Conservation (phyloP, 2,329 filamentous ascomycete species). For the Neocatenulostroma microsporum region DNA sequence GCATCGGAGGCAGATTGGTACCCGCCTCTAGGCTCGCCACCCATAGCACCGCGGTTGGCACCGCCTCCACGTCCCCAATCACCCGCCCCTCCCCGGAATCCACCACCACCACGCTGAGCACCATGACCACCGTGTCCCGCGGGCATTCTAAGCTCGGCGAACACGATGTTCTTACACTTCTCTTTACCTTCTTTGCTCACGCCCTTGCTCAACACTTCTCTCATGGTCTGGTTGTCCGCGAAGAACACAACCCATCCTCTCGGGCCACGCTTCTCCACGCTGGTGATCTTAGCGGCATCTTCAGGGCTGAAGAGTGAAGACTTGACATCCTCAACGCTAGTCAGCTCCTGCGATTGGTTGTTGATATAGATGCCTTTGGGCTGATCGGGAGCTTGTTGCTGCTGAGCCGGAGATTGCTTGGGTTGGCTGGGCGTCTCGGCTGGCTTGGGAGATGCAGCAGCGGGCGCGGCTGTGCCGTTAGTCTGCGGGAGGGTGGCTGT, state of each 20-base stretch:
- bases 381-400: conserved; percentile 33
- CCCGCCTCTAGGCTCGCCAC: conserved; percentile 23
- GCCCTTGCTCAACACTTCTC: conserved; percentile 66
- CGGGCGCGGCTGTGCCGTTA: conserved; percentile 42
- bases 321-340: conserved; percentile 72
- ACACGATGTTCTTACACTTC: conserved; percentile 52
- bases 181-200: conserved; percentile 55
- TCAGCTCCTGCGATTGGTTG: conserved; percentile 43
- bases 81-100: conserved; percentile 58
- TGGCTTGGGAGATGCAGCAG: conserved; percentile 27
- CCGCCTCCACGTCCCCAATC: too few relatives aligned
- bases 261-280: conserved; percentile 58
- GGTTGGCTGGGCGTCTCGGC: conserved; percentile 47
- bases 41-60: conserved; percentile 51
- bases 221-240: conserved; percentile 68
- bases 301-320: conserved; percentile 70
- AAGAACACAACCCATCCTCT: conserved; percentile 80
- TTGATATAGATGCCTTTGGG: conserved; percentile 82
- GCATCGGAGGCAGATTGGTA: conserved; percentile 29
- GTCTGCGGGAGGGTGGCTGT: conserved; percentile 32
- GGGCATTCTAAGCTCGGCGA: conserved; percentile 58
- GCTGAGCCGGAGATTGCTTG: conserved; percentile 14
- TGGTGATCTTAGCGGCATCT: conserved; percentile 69
- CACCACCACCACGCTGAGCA: conserved; percentile 40
- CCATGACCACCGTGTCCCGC: conserved; percentile 36